Conservation (phyloP, 2,329 filamentous ascomycete species). For the Alternaria triticina region DNA sequence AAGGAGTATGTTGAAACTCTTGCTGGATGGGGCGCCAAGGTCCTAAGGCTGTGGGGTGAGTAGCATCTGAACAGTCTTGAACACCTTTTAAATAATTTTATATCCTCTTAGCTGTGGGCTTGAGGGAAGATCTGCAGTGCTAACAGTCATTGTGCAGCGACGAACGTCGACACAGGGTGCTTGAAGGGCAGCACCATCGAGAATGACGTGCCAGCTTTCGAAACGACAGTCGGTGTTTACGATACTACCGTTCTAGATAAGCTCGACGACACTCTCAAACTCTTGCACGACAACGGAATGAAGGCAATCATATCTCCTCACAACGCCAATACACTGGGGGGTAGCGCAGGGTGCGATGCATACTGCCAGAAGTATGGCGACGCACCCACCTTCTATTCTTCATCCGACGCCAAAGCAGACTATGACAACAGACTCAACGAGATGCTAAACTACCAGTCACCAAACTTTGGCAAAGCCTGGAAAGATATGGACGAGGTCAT, state of each 20-base stretch:
- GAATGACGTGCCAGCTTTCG: background rate
- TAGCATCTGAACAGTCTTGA: background rate
- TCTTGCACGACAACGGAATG: background rate
- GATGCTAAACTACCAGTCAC: background rate
- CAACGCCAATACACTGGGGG: background rate
- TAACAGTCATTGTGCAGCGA: background rate
- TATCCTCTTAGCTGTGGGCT: background rate
- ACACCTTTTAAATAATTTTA: too few species aligned
- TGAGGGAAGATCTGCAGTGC: background rate
- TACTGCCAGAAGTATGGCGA: background rate
- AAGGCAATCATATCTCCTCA: background rate
- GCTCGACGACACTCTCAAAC: background rate
- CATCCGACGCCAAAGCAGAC: constrained; percentile 1
- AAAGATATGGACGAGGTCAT: background rate
- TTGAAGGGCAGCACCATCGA: background rate
- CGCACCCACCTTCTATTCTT: background rate
- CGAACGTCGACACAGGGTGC: background rate
- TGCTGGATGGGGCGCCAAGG: background rate
- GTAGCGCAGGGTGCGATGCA: background rate
- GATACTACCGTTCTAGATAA: background rate
- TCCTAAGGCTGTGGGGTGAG: background rate
- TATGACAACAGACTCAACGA: background rate
- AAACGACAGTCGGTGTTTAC: background rate
- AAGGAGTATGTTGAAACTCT: background rate
- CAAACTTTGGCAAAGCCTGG: background rate